Conservation (phyloP, 345 rosid species). For the Rhizophora apiculata region DNA sequence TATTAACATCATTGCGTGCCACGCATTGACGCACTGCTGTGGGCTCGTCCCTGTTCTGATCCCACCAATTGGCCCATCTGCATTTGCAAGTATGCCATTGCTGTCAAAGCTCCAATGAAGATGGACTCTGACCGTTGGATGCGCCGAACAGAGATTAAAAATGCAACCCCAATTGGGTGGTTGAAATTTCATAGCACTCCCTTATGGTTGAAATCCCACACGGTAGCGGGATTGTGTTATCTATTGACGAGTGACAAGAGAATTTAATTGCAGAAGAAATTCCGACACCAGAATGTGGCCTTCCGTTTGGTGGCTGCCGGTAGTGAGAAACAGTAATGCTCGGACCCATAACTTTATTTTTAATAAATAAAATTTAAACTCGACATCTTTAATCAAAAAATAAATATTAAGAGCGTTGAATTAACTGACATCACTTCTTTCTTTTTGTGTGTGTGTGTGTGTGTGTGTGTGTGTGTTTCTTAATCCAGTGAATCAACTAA, state of each 20-base stretch:
- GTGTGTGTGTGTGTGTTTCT: too few relatives aligned
- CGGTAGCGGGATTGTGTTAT: not conserved
- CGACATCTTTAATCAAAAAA: too few relatives aligned
- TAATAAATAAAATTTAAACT: too few relatives aligned
- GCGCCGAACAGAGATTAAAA: too few relatives aligned
- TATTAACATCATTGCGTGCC: slow-evolving; percentile 21
- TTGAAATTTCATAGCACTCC: not conserved
- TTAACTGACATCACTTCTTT: too few relatives aligned
- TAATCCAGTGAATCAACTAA: too few relatives aligned
- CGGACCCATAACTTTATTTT: not conserved
- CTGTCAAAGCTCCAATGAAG: too few relatives aligned
- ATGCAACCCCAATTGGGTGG: not conserved
- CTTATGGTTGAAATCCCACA: not conserved
- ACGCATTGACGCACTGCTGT: slow-evolving; percentile 10
- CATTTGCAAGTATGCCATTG: not conserved
- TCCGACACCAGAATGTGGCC: slow-evolving; percentile 35
- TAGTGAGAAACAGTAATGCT: slow-evolving; percentile 17
- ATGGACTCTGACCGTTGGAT: too few relatives aligned
- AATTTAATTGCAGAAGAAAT: slow-evolving; percentile 21
- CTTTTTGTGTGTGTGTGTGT: too few relatives aligned
- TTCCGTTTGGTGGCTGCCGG: slow-evolving; percentile 48
- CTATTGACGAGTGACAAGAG: slow-evolving; percentile 11
- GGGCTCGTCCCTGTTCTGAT: slow-evolving; percentile 1
- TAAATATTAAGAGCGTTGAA: too few relatives aligned
- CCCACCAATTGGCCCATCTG: slow-evolving; percentile 3